phyloP scores from a whole-genome alignment of 192 early-diverging fungal genomes.

The Backusella luteola region DNA sequence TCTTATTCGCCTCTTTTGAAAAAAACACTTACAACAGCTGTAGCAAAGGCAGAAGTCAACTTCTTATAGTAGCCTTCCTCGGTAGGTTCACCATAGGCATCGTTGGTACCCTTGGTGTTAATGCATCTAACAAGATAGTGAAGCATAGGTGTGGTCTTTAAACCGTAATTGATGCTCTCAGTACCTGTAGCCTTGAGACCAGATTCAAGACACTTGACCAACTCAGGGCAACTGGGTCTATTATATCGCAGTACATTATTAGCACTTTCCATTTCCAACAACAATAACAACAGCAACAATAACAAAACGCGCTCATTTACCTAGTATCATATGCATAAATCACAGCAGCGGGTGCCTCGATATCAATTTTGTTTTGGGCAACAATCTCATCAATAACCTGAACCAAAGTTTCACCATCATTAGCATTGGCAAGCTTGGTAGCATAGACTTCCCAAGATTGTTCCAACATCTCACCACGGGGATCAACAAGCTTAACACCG shows the following conservation, averaged over 20 bases:
- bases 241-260: not conserved
- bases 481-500: conserved; percentile 98
- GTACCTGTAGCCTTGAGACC: conserved; percentile 76
- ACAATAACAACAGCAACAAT: not conserved
- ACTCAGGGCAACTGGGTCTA: conserved; percentile 82
- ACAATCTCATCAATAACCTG: conserved; percentile 63
- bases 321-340: conserved; percentile 92
- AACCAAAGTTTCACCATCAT: conserved; percentile 60
- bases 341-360: conserved; percentile 63
- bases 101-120: conserved; percentile 24
- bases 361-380: conserved; percentile 66
- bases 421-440: conserved; percentile 86
- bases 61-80: conserved; percentile 93
- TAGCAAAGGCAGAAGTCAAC: conserved; percentile 80
- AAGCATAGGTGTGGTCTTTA: conserved; percentile 95
- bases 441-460: conserved; percentile 94
- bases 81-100: conserved; percentile 60
- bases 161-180: conserved; percentile 73
- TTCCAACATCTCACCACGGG: conserved; percentile 97
- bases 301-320: conserved; percentile 37
- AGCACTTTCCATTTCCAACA: not conserved
- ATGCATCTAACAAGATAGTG: conserved; percentile 68
- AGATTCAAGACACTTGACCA: conserved; percentile 79
- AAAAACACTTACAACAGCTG: conserved; percentile 64
- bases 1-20: not conserved